Evolutionary conservation across 441 rosid species (phyloP), one percentile per base, ranked within the genome.

Genomic region (Adansonia rubrostipa): DNA sequence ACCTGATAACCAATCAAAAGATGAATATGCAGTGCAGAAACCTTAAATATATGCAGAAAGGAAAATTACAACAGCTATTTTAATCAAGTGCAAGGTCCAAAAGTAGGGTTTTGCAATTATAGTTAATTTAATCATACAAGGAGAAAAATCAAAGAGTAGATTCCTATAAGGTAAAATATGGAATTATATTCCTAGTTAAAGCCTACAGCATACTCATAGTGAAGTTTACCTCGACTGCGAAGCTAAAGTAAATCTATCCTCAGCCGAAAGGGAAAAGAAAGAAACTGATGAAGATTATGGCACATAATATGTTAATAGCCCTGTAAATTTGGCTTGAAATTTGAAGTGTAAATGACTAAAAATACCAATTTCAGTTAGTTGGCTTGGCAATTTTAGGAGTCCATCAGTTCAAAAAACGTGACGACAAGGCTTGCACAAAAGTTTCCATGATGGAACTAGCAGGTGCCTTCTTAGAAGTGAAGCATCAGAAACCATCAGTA

Each of bases 1-100:
- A 47, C 67, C 60, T 51, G 79, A 57, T 60, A 74, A 69, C 71
- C 6, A 47, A 47, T 17, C 22, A 36, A 73, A 24, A 33, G 17
- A 60, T 53, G 69, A 77, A 33, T 24, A 17, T 57, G 71, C 76
- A 19, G 74, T 42, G 11, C 45, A 53, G 48, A 33, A 67, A n/a
- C 53, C 45, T 42, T 42, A 42, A 42, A 42, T 3, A 42, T 6
- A 42, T 42, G 45, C 45, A 42, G 45, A 11, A 33, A n/a, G 19
- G 22, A 7, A 57, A 69, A 68, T n/a, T 15, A 45, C 17, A 57
- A 40, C 45, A 42, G 45, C 45, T 42, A 5, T 42, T 42, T 42
- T 42, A 42, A 42, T 42, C 45, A 42, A 42, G 45, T 42, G 45
- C 45, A 42, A 5, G 45, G 45, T 42, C 45, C 45, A 42, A 42